These are phyloP conservation scores for Digitaria exilis DNA, from an alignment of 202 grass and related monocot species.

Conservation along the genomic window DNA sequence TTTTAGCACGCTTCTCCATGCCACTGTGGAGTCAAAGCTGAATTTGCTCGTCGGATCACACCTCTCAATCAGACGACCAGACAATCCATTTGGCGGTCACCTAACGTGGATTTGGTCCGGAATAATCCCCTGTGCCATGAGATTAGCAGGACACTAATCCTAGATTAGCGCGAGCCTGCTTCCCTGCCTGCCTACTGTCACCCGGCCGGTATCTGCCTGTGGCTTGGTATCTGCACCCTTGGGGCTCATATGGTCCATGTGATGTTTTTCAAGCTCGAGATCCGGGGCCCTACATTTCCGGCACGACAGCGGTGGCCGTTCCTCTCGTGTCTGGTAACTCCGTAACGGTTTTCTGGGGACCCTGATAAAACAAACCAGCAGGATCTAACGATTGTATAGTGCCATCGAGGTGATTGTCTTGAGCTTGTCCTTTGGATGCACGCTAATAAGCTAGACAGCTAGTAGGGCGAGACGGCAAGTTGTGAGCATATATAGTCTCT, in stretches of 20 bases:
- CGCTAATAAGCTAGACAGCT: not conserved
- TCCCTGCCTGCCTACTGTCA: constrained; percentile 36
- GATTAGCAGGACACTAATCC: constrained; percentile 58
- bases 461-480: not conserved
- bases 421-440: constrained; percentile 30
- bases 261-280: constrained; percentile 20
- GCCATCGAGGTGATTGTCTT: constrained; percentile 32
- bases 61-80: not conserved
- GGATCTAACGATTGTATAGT: constrained; percentile 17
- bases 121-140: constrained; percentile 24
- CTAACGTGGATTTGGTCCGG: constrained; percentile 44
- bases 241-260: constrained; percentile 44
- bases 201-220: not conserved
- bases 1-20: constrained; percentile 38
- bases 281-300: constrained; percentile 17
- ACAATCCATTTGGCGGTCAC: constrained; percentile 27
- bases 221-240: constrained; percentile 26
- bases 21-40: constrained; percentile 48
- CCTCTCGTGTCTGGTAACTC: constrained; percentile 43
- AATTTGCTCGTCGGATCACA: not conserved
- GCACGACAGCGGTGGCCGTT: constrained; percentile 29
- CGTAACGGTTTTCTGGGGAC: constrained; percentile 45
- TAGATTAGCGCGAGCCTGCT: constrained; percentile 55
- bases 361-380: constrained; percentile 22
- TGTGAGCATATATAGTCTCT: not conserved